phyloP scores from a whole-genome alignment of 495 filamentous ascomycete genomes.

The Hypomontagnella submonticulosa region DNA sequence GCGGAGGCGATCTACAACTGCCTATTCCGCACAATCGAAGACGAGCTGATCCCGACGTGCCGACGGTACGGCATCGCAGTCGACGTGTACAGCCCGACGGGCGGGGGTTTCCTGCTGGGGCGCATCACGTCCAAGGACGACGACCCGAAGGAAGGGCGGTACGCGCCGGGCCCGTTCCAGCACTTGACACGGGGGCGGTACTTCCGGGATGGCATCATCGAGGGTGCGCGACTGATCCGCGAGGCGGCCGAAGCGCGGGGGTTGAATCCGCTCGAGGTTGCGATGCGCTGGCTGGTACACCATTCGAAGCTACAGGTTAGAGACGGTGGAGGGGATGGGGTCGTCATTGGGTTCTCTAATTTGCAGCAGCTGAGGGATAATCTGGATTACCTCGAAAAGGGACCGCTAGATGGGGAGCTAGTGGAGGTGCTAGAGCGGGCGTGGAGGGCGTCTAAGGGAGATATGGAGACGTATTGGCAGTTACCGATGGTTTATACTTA shows the following conservation, averaged over 20 bases:
- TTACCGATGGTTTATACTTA: slow-evolving; percentile 71
- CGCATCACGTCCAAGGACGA: slow-evolving; percentile 61
- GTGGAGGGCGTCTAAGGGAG: slow-evolving; percentile 66
- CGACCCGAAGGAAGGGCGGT: slow-evolving; percentile 74
- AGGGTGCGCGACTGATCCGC: slow-evolving; percentile 74
- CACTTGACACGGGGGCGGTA: slow-evolving; percentile 74
- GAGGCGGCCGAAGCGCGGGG: slow-evolving; percentile 72
- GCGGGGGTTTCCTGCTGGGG: slow-evolving; percentile 79
- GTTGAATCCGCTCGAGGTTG: slow-evolving; percentile 76
- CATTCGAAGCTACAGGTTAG: slow-evolving; percentile 76
- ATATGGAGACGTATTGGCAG: slow-evolving; percentile 76
- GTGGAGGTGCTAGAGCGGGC: slow-evolving; percentile 75
- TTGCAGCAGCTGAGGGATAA: slow-evolving; percentile 75
- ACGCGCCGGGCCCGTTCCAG: slow-evolving; percentile 56
- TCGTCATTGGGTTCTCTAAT: slow-evolving; percentile 77
- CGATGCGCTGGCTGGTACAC: slow-evolving; percentile 78
- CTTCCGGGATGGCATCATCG: slow-evolving; percentile 77
- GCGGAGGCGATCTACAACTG: slow-evolving; percentile 67
- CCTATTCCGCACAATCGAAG: slow-evolving; percentile 74
- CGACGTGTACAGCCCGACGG: slow-evolving; percentile 82
- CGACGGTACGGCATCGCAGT: slow-evolving; percentile 80
- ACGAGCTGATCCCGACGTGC: slow-evolving; percentile 78
- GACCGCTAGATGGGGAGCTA: slow-evolving; percentile 76
- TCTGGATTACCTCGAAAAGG: slow-evolving; percentile 76
- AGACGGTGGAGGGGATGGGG: slow-evolving; percentile 74